Evolutionary conservation across 1,139 yeast genomes (phyloP), one percentile per base, ranked within the genome.

Genomic region (Candida pseudoviswanathii): DNA sequence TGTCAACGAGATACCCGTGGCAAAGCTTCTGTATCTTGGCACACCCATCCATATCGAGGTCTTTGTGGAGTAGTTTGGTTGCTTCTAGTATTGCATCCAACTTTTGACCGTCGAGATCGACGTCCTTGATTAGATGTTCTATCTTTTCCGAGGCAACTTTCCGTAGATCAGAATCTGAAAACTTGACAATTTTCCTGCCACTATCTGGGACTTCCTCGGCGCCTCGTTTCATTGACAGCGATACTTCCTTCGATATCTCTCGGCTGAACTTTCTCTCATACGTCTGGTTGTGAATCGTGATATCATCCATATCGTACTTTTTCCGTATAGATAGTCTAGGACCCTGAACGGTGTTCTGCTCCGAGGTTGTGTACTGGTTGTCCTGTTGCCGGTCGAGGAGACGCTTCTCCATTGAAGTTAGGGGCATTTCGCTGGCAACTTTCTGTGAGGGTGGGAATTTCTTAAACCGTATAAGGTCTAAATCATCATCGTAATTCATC

Each of bases 321-420:
- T 56, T 56, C 38, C 62, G 49, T 8, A 58, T 52, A 1, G 61
- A 58, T 34, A 59, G 48, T 34, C 57, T 48, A 8, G 57, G 25
- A 9, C 48, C 26, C 11, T 41, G 33, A 1, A 43, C 42, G 6
- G 11, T 11, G 26, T n/a, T 48, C 45, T n/a, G 30, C 45, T 16
- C 40, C 16, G 11, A 24, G 10, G 16, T 11, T 2, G 2, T 8
- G 29, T 37, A 37, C 11, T 37, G 27, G 27, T 37, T 37, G 9
- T 24, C 40, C 10, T 6, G 4, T 24, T 37, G 40, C 10, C 6
- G 29, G 25, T 24, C 40, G 24, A 37, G 40, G 5, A 37, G 40
- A 8, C 27, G 29, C n/a, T 37, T 24, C 29, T 37, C 40, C 10
- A 37, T 29, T 10, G 40, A 10, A 37, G 8, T 34, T 4, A 24